A percentile compares a stretch with the other conserved stretches of the same genome.
These are phyloP conservation scores for Tricholoma sp. DNA, from an alignment of 768 basidiomycete genomes.

Conservation along the genomic window DNA sequence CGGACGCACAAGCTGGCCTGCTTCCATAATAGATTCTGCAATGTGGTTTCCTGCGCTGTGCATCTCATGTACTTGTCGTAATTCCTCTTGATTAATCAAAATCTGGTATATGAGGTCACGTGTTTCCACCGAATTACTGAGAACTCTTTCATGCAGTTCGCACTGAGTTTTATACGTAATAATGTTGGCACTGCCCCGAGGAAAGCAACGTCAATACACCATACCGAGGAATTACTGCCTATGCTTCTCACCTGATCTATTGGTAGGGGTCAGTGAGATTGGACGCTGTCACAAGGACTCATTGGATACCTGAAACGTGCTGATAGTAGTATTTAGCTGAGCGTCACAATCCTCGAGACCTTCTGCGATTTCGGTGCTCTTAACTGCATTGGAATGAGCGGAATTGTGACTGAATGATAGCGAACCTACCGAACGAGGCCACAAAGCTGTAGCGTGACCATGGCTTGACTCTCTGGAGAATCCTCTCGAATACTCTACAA, in stretches of 20 bases:
- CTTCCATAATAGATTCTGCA: slow-evolving; percentile 45
- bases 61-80: slow-evolving; percentile 31
- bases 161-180: slow-evolving; percentile 22
- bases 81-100: slow-evolving; percentile 31
- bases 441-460: slow-evolving; percentile 36
- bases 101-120: slow-evolving; percentile 35
- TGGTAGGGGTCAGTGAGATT: not conserved
- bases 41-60: slow-evolving; percentile 35
- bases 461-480: slow-evolving; percentile 31
- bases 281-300: not conserved
- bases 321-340: slow-evolving; percentile 38
- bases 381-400: slow-evolving; percentile 27
- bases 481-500: slow-evolving; percentile 35
- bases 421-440: slow-evolving; percentile 32
- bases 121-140: slow-evolving; percentile 27
- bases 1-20: slow-evolving; percentile 41
- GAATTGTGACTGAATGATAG: not conserved
- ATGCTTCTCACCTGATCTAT: not conserved
- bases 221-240: not conserved
- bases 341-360: slow-evolving; percentile 37
- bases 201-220: not conserved
- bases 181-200: slow-evolving; percentile 23
- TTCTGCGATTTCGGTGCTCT: slow-evolving; percentile 39
- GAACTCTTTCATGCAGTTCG: slow-evolving; percentile 22
- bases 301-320: slow-evolving; percentile 35